Conservation (phyloP, 1,284 basidiomycete species). For the Tilletia indica region DNA sequence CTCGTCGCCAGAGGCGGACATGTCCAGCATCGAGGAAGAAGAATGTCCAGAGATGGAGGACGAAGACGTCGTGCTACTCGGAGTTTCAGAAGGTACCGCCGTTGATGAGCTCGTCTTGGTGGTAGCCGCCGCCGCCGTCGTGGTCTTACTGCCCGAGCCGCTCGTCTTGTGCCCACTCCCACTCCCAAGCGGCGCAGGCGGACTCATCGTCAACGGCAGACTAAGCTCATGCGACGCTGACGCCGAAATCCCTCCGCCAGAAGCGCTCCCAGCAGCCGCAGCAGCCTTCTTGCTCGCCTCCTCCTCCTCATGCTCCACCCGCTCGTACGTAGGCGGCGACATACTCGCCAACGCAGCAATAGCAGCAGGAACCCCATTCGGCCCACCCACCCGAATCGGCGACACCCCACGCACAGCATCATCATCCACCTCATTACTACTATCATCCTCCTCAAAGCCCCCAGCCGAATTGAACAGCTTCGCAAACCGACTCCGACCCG, state of each 20-base stretch:
- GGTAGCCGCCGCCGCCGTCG: neutral
- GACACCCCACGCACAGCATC: constrained; percentile 9
- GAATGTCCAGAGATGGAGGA: neutral
- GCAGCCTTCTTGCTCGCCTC: neutral
- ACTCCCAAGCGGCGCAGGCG: constrained; percentile 1
- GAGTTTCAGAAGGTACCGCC: neutral
- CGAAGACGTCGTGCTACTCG: neutral
- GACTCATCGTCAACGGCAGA: constrained; percentile 15
- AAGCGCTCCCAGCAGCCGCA: neutral
- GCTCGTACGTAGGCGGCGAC: constrained; percentile 15
- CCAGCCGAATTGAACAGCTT: neutral
- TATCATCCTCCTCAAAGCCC: neutral
- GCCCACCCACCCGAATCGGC: constrained; percentile 7
- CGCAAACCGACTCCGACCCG: neutral
- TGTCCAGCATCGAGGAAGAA: neutral
- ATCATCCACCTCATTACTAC: neutral
- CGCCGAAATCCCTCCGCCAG: neutral
- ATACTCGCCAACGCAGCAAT: constrained; percentile 14
- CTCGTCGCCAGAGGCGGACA: constrained; percentile 2
- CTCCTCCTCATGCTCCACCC: constrained; percentile 10
- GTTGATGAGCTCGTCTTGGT: neutral
- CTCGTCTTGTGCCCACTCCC: constrained; percentile 4
- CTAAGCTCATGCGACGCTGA: neutral
- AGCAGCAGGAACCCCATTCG: constrained; percentile 4
- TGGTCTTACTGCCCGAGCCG: neutral